Percentiles rank a stretch among this genome's conserved stretches.
Evolutionary conservation across 1,284 basidiomycete genomes (phyloP).

Genomic region (Agroathelia rolfsii): DNA sequence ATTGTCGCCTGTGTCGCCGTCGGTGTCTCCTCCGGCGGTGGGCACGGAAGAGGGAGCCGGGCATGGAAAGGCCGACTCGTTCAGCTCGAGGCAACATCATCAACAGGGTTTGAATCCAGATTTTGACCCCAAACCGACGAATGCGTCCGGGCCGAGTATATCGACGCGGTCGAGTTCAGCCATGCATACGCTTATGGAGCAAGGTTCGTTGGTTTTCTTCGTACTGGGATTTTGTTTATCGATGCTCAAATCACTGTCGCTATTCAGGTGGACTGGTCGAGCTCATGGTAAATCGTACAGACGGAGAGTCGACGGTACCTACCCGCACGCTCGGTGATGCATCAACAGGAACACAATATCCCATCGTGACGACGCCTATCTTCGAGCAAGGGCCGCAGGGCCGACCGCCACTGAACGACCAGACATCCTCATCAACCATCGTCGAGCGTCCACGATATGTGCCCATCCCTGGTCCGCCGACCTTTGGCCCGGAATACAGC

Average conservation of each 20-base stretch:
- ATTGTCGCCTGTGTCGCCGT: too few species aligned
- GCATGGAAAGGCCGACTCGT: too few species aligned
- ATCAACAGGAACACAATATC: constrained; percentile 33
- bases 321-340: constrained; percentile 33
- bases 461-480: constrained; percentile 27
- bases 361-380: too few species aligned
- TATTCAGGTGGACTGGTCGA: constrained; percentile 50
- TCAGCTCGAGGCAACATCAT: too few species aligned
- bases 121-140: constrained; percentile 9
- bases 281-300: constrained; percentile 36
- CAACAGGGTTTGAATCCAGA: too few species aligned
- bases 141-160: constrained; percentile 8
- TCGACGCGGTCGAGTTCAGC: constrained; percentile 32
- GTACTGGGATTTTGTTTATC: constrained; percentile 3
- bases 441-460: constrained; percentile 28
- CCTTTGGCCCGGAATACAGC: constrained; percentile 20
- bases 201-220: constrained; percentile 31
- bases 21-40: too few species aligned
- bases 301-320: constrained; percentile 29
- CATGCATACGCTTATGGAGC: constrained; percentile 60
- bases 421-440: too few species aligned
- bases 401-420: constrained; percentile 1
- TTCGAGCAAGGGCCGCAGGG: too few species aligned
- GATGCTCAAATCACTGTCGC: constrained; percentile 3
- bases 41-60: too few species aligned